Evolutionary conservation across 176 grass and related monocot genomes (phyloP).

Genomic region (Aegilops speltoides): DNA sequence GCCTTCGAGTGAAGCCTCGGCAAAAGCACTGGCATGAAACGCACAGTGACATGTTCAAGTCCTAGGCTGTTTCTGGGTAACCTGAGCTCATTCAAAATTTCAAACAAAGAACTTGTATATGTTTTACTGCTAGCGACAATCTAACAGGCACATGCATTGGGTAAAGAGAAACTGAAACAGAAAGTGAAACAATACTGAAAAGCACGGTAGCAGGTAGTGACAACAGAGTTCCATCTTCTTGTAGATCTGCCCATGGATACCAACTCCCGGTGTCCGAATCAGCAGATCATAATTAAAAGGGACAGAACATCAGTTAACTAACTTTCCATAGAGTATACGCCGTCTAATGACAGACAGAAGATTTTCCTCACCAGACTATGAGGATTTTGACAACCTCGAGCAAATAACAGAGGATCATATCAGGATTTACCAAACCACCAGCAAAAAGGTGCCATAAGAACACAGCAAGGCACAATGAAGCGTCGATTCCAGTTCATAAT

Average conservation of each 20-base stretch:
- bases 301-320: neutral
- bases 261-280: neutral
- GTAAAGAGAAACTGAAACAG: neutral
- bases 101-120: neutral
- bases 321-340: neutral
- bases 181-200: neutral
- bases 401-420: neutral
- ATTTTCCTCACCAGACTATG: neutral
- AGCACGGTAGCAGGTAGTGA: slow-evolving; percentile 22
- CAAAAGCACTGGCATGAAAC: neutral
- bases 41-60: neutral
- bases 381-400: neutral
- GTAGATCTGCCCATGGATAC: slow-evolving; percentile 2
- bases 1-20: slow-evolving; percentile 44
- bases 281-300: neutral
- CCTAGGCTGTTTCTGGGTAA: neutral
- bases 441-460: neutral
- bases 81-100: too few relatives aligned
- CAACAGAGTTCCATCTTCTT: neutral
- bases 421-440: slow-evolving; percentile 24
- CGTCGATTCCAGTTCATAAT: neutral
- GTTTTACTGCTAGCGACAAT: neutral
- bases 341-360: neutral
- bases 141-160: neutral
- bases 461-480: neutral